A percentile compares a stretch with the other conserved stretches of the same genome.
phyloP scores from a whole-genome alignment of 495 filamentous ascomycete genomes.

The Talaromyces liani region DNA sequence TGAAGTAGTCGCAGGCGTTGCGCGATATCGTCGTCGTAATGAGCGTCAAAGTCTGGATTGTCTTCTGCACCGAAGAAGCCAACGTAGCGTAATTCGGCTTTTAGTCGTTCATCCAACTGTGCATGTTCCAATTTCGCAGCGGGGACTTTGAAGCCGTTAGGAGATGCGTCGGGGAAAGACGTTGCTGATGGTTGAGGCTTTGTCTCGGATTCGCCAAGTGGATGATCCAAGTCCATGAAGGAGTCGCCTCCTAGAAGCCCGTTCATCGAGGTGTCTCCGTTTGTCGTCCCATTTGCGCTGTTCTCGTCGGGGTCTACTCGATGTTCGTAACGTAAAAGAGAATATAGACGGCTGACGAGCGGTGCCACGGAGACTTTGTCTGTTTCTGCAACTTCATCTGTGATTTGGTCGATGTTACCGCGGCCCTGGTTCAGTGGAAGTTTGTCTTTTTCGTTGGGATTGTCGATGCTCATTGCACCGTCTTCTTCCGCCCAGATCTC shows the following conservation, averaged over 20 bases:
- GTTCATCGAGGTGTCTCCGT: constrained; percentile 43
- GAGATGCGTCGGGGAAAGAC: constrained; percentile 64
- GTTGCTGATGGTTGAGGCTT: constrained; percentile 61
- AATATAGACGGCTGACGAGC: constrained; percentile 71
- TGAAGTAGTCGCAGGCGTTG: constrained; percentile 83
- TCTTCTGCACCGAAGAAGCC: constrained; percentile 73
- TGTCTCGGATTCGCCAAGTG: constrained; percentile 31
- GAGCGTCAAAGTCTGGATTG: constrained; percentile 71
- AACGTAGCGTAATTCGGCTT: constrained; percentile 87
- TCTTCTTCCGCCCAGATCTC: constrained; percentile 95
- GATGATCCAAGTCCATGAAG: constrained; percentile 38
- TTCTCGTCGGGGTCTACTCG: constrained; percentile 54
- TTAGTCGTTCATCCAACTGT: constrained; percentile 80
- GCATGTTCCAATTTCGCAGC: constrained; percentile 68
- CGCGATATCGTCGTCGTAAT: constrained; percentile 91
- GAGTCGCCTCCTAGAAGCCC: constrained; percentile 46
- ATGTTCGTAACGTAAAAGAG: constrained; percentile 75
- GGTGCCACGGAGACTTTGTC: constrained; percentile 90
- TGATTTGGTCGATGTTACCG: constrained; percentile 76
- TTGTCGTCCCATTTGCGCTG: constrained; percentile 45
- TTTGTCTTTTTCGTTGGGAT: constrained; percentile 48
- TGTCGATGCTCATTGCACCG: constrained; percentile 62
- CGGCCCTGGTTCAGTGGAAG: constrained; percentile 73
- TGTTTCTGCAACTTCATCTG: constrained; percentile 75
- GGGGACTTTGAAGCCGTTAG: constrained; percentile 48